Evolutionary conservation across 2,329 filamentous ascomycete species (phyloP), one percentile per base, ranked within the genome.

Genomic region (Atkinsonella texensis): DNA sequence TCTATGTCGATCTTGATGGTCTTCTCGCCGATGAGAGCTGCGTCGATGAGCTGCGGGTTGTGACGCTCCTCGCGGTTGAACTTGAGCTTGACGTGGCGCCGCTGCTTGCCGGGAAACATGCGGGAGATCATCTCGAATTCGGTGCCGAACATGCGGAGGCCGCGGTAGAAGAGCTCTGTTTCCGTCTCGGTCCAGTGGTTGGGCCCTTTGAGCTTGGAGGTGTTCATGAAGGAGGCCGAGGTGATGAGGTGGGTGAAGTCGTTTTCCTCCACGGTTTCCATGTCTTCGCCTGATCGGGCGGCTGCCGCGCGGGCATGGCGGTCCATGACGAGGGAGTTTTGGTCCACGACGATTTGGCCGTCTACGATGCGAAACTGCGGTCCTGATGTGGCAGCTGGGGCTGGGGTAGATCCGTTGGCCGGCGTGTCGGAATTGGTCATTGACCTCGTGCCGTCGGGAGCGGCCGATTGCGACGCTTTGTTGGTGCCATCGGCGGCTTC

Each of bases 81-180:
- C 64, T 93, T 93, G 57, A 84, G 76, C 70, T 91, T 91, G 68
- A 93, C 77, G 64, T 87, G 81, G 33, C 83, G 78, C 17, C 88
- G 77, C 54, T 79, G 85, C 61, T 84, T 82, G 56, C 79, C 77
- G 1, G 81, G 79, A 61, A 94, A 90, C 76, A 89, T 81, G 59
- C 80, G 79, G 53, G 79, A 77, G 59, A 94, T 89, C 68, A 87
- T 87, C 63, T 84, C 77, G 62, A 93, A 94, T 63, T 91, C 87
- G 1, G 86, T 91, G 52, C 88, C 88, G 61, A 89, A 90, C 75
- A 84, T 85, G 52, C 74, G 70, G 2, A 94, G 73, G 1, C 81
- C 83, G 31, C 83, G 77, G 70, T 89, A 93, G 68, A 93, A 93
- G 44, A 79, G 73, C 51, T 86, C 83, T 3, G 85, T 91, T 54